These are phyloP conservation scores for Schizochytrium sp. DNA, from an alignment of 108 stramenopile genomes.

Conservation along the genomic window DNA sequence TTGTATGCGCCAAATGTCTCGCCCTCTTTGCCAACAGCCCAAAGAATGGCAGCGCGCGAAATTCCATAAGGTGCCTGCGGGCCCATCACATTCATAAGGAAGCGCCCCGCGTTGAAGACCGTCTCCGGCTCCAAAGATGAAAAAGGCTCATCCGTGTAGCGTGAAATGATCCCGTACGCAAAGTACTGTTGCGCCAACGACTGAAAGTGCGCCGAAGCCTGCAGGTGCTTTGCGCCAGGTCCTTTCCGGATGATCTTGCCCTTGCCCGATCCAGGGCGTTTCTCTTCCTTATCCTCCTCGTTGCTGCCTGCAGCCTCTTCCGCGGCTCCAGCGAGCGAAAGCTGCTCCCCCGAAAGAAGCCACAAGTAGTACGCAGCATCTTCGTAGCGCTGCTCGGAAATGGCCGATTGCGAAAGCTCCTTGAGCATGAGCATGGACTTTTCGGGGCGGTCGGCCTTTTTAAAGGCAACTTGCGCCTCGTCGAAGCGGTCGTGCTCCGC, in stretches of 20 bases:
- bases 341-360: conserved; percentile 31
- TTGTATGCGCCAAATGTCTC: conserved; percentile 53
- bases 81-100: conserved; percentile 49
- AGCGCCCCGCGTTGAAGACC: conserved; percentile 50
- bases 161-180: conserved; percentile 45
- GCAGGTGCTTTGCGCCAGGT: too few relatives aligned
- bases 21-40: conserved; percentile 56
- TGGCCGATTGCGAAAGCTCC: conserved; percentile 46
- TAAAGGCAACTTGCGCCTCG: conserved; percentile 51
- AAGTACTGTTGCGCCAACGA: conserved; percentile 54
- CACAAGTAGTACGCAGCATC: conserved; percentile 56
- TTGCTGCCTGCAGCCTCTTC: not conserved
- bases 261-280: too few relatives aligned
- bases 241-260: too few relatives aligned
- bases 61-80: conserved; percentile 42
- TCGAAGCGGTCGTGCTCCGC: conserved; percentile 50
- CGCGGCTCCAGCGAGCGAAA: not conserved
- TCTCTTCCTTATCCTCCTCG: too few relatives aligned
- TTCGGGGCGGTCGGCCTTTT: conserved; percentile 43
- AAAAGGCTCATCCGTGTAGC: conserved; percentile 56
- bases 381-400: conserved; percentile 43
- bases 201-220: conserved; percentile 19
- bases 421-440: conserved; percentile 34
- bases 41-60: conserved; percentile 49
- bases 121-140: conserved; percentile 50